Conservation (phyloP, 768 basidiomycete species). For the Suillus placidus region DNA sequence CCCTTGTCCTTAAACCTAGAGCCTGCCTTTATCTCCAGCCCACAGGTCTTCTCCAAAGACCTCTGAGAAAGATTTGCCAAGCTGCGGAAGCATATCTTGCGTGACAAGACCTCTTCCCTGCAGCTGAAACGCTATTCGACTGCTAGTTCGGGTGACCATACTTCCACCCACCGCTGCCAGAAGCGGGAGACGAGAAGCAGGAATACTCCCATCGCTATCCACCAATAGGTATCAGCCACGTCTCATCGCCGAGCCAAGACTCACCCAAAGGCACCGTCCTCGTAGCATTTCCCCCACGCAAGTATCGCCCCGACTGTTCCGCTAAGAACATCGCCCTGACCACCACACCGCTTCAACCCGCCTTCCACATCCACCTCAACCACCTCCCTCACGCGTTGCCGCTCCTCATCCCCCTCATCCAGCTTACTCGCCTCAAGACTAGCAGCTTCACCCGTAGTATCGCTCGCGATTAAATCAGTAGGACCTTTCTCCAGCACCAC, state of each 20-base stretch:
- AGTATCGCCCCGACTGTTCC: constrained; percentile 87
- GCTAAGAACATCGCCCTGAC: constrained; percentile 93
- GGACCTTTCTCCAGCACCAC: constrained; percentile 90
- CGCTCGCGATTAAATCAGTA: constrained; percentile 78
- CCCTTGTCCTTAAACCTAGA: constrained; percentile 30
- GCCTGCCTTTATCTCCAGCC: constrained; percentile 41
- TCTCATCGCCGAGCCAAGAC: constrained; percentile 19
- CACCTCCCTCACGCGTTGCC: constrained; percentile 58
- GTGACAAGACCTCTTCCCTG: constrained; percentile 83
- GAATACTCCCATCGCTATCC: constrained; percentile 53
- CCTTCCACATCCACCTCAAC: constrained; percentile 72
- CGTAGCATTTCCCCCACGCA: constrained; percentile 95
- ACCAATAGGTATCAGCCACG: constrained; percentile 4
- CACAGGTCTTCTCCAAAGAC: constrained; percentile 61
- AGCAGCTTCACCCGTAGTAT: constrained; percentile 61
- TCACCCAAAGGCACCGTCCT: constrained; percentile 81
- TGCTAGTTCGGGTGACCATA: constrained; percentile 85
- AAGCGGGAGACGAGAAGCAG: constrained; percentile 72
- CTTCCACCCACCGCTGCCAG: constrained; percentile 86
- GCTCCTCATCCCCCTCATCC: constrained; percentile 46
- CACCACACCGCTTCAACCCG: constrained; percentile 90
- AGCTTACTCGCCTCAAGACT: constrained; percentile 47
- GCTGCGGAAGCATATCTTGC: constrained; percentile 69
- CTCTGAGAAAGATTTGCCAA: constrained; percentile 71
- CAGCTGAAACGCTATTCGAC: constrained; percentile 71